Evolutionary conservation across 176 grass and related monocot genomes (phyloP), one percentile per base, ranked within the genome.

Genomic region (Lolium perenne): DNA sequence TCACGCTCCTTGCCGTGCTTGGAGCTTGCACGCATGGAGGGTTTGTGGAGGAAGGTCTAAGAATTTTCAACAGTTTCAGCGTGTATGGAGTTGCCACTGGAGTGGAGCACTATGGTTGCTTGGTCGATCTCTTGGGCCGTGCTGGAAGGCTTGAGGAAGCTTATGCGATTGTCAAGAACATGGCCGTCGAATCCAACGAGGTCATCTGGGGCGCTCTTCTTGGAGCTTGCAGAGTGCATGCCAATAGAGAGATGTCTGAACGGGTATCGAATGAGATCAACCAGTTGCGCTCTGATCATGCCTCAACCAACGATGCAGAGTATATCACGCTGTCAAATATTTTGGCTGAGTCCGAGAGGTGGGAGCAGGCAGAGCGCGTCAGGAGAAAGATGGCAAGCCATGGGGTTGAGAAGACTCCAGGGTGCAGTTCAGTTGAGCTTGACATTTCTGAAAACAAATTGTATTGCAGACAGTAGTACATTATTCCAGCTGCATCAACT

Each of bases 131-230:
- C 10, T 45, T 95, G 69, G 88, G 90, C 20, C 79, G 93, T 57
- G 86, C 90, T 75, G 93, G 88, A 90, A 88, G 81, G 48, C 22
- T 95, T 25, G 87, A 74, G 57, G 93, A 92, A 82, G 86, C 88
- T 18, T 90, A 92, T 20, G 76, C 58, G 14, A 41, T 92, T 60
- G 84, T 95, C 41, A 92, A 86, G 71, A 91, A 41, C 85, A 95
- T 95, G 88, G 71, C 72, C 8, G 54, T 87, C 32, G 75, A 88
- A 29, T 77, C 93, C 15, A 95, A 95, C 21, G 90, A 95, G 40
- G 90, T 95, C 61, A 88, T 95, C 60, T 90, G 88, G 90, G 93
- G 93, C 29, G 78, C 93, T 25, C 53, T 95, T 17, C 88, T 95
- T 57, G 93, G 93, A 56, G 90, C 90, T 74, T 95, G 88, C 76